phyloP scores from a whole-genome alignment of 2,329 filamentous ascomycete genomes.

The Didymella segeticola region DNA sequence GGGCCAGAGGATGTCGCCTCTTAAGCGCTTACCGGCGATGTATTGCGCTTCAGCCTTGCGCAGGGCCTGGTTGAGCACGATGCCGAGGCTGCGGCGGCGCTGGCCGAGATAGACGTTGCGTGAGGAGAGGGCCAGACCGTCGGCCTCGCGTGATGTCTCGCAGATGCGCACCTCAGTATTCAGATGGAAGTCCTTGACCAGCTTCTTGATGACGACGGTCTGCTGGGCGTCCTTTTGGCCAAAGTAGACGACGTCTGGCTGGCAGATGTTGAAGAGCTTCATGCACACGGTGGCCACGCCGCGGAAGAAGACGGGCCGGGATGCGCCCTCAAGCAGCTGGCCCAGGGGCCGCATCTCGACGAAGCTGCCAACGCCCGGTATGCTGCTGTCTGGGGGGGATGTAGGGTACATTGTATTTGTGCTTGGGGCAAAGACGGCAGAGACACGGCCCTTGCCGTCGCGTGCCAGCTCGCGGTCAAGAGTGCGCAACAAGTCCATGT shows the following conservation, averaged over 20 bases:
- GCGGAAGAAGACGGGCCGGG: conserved; percentile 91
- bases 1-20: conserved; percentile 73
- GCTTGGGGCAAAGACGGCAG: conserved; percentile 84
- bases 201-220: conserved; percentile 83
- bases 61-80: conserved; percentile 74
- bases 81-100: conserved; percentile 73
- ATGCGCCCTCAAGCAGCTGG: conserved; percentile 81
- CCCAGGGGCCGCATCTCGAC: conserved; percentile 88
- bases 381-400: conserved; percentile 73
- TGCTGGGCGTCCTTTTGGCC: conserved; percentile 99
- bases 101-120: conserved; percentile 90
- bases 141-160: conserved; percentile 75
- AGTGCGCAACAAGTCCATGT: conserved; percentile 69
- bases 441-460: conserved; percentile 66
- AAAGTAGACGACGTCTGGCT: conserved; percentile 84
- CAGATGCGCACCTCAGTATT: conserved; percentile 76
- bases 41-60: conserved; percentile 74
- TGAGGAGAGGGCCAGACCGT: conserved; percentile 90
- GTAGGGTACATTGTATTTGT: conserved; percentile 88
- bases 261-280: conserved; percentile 86
- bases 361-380: conserved; percentile 83
- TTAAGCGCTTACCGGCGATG: conserved; percentile 57
- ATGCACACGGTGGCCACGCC: conserved; percentile 96
- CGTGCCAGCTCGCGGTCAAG: conserved; percentile 76
- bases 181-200: conserved; percentile 88